Base-by-base conservation (phyloP, 495 filamentous ascomycete genomes). In the Aspergillus carlsbadensis region DNA sequence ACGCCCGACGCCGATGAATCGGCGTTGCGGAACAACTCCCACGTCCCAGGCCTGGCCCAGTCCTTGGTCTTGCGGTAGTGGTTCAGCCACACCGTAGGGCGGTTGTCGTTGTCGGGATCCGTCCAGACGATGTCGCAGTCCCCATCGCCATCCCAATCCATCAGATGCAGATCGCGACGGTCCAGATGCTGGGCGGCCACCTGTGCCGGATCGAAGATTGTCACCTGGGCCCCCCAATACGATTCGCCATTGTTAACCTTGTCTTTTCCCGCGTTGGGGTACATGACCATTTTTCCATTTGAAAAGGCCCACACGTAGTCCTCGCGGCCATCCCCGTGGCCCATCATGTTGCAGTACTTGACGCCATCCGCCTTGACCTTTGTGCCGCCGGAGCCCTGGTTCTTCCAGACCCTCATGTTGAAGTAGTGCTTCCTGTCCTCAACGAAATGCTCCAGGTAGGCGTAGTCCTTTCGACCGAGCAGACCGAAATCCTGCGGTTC, bases 331-430 rank as follows among this genome's bases (percentile, higher is more conserved):
- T 54, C 18, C 2, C 11, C 15, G 10, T 54, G 11, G n/a, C 51
- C 51, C 24, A 44, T 34, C 51, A 54, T 54, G 11, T 54, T 54
- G 51, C 51, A 54, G 21, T 54, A 54, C 2, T 40, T n/a, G 10
- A 44, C 34, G 2, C 51, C 51, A 31, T 54, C 51, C 3, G 51
- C 51, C 20, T 43, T 53, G n/a, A 53, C 34, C 50, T 53, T 53
- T 13, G 50, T 43, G 7, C 34, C 51, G 0, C 51, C 40, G 11
- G 3, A 7, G 2, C 51, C 51, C 7, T 2, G n/a, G 17, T 54
- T 54, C 51, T 54, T 44, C 49, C 49, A 45, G 3, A 54, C 51
- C 6, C 26, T 24, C 10, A 46, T 37, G 11, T 48, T 11, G 11
- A 18, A 18, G 1, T 13, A 2, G 5, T 31, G 31, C 5, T 21